Base-by-base conservation (phyloP, 2,329 filamentous ascomycete genomes). In the Phialocephala sp. region DNA sequence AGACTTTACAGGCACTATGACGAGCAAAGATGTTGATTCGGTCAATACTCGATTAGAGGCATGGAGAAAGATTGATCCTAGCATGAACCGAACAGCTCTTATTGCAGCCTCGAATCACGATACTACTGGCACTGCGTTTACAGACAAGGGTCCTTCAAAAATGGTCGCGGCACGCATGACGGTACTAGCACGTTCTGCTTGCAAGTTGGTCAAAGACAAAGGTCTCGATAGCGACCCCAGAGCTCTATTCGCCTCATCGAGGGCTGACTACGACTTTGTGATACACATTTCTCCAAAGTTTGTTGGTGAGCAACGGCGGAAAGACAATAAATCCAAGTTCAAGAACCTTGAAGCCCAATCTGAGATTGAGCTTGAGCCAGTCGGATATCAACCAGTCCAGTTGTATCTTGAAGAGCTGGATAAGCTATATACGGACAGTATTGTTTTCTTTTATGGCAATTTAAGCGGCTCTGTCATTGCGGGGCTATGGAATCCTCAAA, bases 51-150 rank as follows among this genome's bases (percentile, higher is more conserved):
- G 90, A 22, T 89, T 98, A 65, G 87, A 92, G 67, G 89, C 90
- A 15, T 97, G 93, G 92, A 86, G 95, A 65, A 92, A 91, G 70
- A 89, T 95, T 62, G 95, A 99, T 74, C 93, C 94, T 0, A 88
- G 85, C 61, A 91, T 98, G 89, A 97, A 95, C 78, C 89, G 88
- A 67, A 87, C 92, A 2, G 89, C 91, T 20, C 80, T 98, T 45
- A 91, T 97, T 73, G 90, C 90, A 4, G 93, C 93, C 2, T 93
- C 92, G 0, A 91, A 91, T 61, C 81, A 91, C 68, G 93, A 97
- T 72, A 79, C 81, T 5, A 91, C 90, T 41, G 95, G 95, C 3
- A 87, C 89, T 9, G 90, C 90, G 0, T 98, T 93, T 84, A 97
- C 91, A 0, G 86, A 93, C 59, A 85, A 85, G 62, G 81, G 83